Conservation (phyloP, 805 yeast species). For the Candida broadrunensis region DNA sequence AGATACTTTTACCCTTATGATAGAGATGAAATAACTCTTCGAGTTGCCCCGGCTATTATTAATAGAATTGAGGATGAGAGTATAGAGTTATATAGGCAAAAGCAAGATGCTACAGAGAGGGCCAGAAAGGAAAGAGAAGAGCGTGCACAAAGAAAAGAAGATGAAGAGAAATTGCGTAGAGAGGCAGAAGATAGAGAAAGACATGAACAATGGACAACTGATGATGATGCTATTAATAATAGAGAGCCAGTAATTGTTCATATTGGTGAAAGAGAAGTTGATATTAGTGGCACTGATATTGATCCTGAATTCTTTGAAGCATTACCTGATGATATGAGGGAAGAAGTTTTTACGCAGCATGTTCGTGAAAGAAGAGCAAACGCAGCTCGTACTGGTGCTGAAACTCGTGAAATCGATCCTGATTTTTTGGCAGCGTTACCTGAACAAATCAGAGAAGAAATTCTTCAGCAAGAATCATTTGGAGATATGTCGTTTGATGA, state of each 20-base stretch:
- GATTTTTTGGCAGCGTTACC: conserved; percentile 82
- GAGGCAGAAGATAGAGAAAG: conserved; percentile 25
- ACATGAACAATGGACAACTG: conserved; percentile 15
- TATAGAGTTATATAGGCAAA: conserved; percentile 28
- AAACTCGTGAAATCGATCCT: conserved; percentile 68
- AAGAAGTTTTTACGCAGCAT: conserved; percentile 86
- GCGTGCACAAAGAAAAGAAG: conserved; percentile 23
- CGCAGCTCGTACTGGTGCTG: conserved; percentile 41
- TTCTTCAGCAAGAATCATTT: conserved; percentile 54
- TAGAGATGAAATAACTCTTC: conserved; percentile 18
- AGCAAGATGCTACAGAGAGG: conserved; percentile 25
- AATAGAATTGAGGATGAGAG: conserved; percentile 51
- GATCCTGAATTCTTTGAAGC: conserved; percentile 91
- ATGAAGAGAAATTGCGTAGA: conserved; percentile 23
- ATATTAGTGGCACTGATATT: conserved; percentile 84
- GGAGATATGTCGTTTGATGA: conserved; percentile 32
- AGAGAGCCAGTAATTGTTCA: conserved; percentile 60
- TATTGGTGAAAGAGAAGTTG: conserved; percentile 76
- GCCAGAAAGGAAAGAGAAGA: conserved; percentile 27
- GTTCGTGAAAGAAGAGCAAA: conserved; percentile 68
- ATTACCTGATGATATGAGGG: conserved; percentile 88
- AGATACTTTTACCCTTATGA: conserved; percentile 47
- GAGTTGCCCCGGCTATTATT: conserved; percentile 34
- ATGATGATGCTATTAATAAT: conserved; percentile 10
- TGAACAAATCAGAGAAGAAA: conserved; percentile 59